Evolutionary conservation across 345 rosid genomes (phyloP), one percentile per base, ranked within the genome.

Genomic region (Cardamine occulta): DNA sequence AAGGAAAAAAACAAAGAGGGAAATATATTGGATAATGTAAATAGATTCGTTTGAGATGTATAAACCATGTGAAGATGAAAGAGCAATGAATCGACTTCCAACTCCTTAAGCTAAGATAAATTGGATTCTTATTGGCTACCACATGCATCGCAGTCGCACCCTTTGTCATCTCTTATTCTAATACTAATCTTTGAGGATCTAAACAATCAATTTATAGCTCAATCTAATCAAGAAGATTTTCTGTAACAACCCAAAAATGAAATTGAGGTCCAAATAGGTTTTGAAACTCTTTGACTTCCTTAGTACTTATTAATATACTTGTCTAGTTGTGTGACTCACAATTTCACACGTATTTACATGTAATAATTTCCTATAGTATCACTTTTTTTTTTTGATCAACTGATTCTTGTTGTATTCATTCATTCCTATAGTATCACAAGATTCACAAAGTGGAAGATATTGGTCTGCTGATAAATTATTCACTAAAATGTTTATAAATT

Each of bases 21-120:
- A 52, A 60, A 78, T 78, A 17, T 78, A 60, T 72, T 42, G 77
- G 81, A 59, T 66, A 72, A 66, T 78, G 81, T 78, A 73, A 59
- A 58, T 59, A 66, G 77, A 78, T 72, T 71, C 73, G 37, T 72
- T 12, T 65, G 35, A 64, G 55, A 71, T 65, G 72, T 64, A 70
- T 70, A 63, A 57, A 77, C 70, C 76, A 71, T 57, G 80, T 70
- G 80, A 71, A 48, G 68, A 49, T 72, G 76, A 64, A 77, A 49
- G 31, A 63, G 34, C 71, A 70, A 70, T 63, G 60, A 77, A 70
- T 76, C 69, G 39, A 56, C 53, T 71, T 24, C 15, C 23, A 63
- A 28, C 47, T 64, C 49, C 21, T 29, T 26, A 71, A 55, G 35
- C 63, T 55, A 18, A 37, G 60, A 63, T 70, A 1, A 67, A 64